Conservation (phyloP, 768 basidiomycete species). For the Tulasnella sp. region DNA sequence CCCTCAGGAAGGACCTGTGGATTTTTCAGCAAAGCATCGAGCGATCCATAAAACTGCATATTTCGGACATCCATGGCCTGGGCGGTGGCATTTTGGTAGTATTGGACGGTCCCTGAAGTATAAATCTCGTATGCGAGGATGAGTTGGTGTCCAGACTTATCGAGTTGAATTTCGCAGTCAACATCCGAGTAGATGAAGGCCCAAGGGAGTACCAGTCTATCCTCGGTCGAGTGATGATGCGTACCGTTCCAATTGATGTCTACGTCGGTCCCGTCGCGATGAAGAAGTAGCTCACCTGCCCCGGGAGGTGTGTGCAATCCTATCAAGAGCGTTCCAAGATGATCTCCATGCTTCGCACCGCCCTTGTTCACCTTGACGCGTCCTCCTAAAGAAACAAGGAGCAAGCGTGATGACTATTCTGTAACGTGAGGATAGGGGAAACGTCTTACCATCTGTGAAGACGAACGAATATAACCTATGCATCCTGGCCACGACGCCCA, state of each 20-base stretch:
- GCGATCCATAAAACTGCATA: neutral
- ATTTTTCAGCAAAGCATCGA: neutral
- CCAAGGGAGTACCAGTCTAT: constrained; percentile 25
- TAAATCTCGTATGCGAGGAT: constrained; percentile 31
- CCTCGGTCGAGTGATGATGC: neutral
- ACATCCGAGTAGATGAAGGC: constrained; percentile 37
- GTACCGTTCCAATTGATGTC: constrained; percentile 9
- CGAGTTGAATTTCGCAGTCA: constrained; percentile 37
- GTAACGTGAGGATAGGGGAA: too few relatives aligned
- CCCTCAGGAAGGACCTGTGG: constrained; percentile 9
- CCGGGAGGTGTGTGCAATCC: constrained; percentile 39
- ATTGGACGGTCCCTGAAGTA: neutral
- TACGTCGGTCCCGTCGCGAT: constrained; percentile 19
- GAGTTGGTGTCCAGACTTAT: constrained; percentile 35
- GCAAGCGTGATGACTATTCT: too few relatives aligned
- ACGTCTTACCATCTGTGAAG: too few relatives aligned
- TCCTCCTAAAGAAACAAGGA: constrained; percentile 22
- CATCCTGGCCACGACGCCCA: neutral
- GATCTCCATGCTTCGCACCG: constrained; percentile 34
- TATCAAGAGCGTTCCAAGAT: constrained; percentile 45
- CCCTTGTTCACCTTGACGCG: constrained; percentile 45
- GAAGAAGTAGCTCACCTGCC: constrained; percentile 37
- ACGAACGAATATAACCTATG: constrained; percentile 9
- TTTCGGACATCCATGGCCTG: neutral
- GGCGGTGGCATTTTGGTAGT: neutral